Evolutionary conservation across 2,329 filamentous ascomycete genomes (phyloP).

Genomic region (Cladophialophora immunda): DNA sequence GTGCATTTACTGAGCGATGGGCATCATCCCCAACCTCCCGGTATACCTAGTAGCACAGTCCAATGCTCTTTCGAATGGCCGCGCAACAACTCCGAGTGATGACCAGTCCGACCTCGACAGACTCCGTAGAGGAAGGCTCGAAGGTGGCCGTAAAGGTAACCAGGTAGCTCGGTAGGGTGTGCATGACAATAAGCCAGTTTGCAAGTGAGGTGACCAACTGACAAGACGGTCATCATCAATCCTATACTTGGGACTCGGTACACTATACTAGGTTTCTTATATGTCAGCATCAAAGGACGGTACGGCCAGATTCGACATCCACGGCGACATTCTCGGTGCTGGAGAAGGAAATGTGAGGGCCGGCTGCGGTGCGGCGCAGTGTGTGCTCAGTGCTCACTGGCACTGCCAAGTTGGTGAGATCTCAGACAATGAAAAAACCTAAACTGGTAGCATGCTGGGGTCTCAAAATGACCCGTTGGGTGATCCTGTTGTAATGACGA

Average conservation of each 20-base stretch:
- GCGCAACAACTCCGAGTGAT: conserved; percentile 17
- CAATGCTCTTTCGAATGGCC: background rate
- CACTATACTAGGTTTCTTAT: conserved; percentile 6
- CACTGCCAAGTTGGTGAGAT: conserved; percentile 3
- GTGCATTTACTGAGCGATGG: background rate
- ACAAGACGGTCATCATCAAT: background rate
- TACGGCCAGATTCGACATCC: background rate
- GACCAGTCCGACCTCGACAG: background rate
- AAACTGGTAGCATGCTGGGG: background rate
- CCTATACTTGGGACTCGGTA: conserved; percentile 2
- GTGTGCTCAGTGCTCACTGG: background rate
- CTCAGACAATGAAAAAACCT: conserved; percentile 12
- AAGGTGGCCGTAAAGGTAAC: background rate
- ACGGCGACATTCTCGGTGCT: background rate
- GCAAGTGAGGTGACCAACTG: conserved; percentile 1
- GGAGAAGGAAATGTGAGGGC: background rate
- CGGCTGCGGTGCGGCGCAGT: conserved; percentile 2
- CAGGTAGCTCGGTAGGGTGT: background rate
- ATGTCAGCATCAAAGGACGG: background rate
- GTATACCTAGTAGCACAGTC: background rate
- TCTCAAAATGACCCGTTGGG: background rate
- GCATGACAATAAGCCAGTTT: background rate
- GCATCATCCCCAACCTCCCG: background rate
- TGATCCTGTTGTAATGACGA: conserved; percentile 19
- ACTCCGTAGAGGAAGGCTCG: conserved; percentile 9